Percentiles rank a stretch among this genome's conserved stretches.
phyloP scores from a whole-genome alignment of 1,284 basidiomycete genomes.

The Moniliophthora roreri region DNA sequence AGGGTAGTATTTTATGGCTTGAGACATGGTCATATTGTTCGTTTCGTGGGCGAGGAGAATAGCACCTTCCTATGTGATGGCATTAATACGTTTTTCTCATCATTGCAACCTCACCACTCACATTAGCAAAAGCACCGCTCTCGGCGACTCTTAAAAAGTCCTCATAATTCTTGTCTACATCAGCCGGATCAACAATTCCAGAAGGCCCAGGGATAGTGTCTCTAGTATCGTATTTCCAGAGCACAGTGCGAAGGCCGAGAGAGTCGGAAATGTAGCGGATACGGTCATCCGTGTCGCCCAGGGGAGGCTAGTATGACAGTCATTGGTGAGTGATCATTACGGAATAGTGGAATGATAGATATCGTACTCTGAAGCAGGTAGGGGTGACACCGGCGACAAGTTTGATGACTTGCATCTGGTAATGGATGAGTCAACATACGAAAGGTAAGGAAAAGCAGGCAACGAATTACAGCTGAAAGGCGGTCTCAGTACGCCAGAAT shows the following conservation, averaged over 20 bases:
- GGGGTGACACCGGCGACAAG: conserved; percentile 60
- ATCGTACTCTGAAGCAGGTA: conserved; percentile 60
- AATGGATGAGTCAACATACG: background rate
- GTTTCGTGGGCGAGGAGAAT: conserved; percentile 20
- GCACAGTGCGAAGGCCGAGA: conserved; percentile 18
- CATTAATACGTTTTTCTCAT: background rate
- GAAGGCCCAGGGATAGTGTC: conserved; percentile 10
- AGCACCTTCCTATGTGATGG: conserved; percentile 9
- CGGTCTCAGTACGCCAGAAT: background rate
- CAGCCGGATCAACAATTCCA: background rate
- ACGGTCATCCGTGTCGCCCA: conserved; percentile 66
- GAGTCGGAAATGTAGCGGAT: conserved; percentile 64
- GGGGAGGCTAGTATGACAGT: conserved; percentile 66
- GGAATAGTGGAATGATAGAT: no score
- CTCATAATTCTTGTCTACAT: conserved; percentile 15
- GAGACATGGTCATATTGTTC: conserved; percentile 19
- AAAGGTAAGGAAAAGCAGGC: conserved; percentile 4
- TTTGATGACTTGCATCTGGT: conserved; percentile 49
- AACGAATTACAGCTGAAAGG: background rate
- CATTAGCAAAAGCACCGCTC: conserved; percentile 9
- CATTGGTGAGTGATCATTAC: background rate
- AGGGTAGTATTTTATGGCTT: conserved; percentile 17
- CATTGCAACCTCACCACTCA: background rate
- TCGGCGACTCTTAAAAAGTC: conserved; percentile 1
- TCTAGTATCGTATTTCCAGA: conserved; percentile 16